phyloP scores from a whole-genome alignment of 2,329 filamentous ascomycete genomes.

The Fusarium mundagurra region DNA sequence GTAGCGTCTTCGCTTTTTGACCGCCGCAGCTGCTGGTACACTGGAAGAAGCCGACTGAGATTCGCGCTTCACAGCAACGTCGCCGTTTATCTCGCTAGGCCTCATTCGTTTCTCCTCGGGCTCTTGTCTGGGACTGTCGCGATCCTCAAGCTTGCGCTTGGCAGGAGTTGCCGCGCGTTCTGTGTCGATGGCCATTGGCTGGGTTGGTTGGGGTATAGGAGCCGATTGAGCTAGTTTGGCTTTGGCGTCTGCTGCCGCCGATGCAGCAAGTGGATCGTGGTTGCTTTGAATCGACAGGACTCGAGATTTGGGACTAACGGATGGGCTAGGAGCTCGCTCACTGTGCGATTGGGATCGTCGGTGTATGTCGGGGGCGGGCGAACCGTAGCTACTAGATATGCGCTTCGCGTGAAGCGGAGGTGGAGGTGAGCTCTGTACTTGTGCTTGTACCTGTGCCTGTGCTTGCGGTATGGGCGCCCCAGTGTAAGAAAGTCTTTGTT shows the following conservation, averaged over 20 bases:
- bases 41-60: constrained; percentile 44
- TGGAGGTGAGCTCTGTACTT: constrained; percentile 48
- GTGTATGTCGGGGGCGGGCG: constrained; percentile 53
- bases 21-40: constrained; percentile 48
- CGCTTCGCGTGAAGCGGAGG: constrained; percentile 52
- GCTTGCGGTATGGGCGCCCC: constrained; percentile 43
- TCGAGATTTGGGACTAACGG: constrained; percentile 81
- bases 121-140: constrained; percentile 60
- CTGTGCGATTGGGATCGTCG: constrained; percentile 63
- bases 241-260: constrained; percentile 45
- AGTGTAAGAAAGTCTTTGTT: constrained; percentile 56
- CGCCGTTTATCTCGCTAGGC: constrained; percentile 61
- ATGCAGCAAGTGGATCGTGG: constrained; percentile 45
- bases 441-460: constrained; percentile 42
- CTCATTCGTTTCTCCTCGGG: constrained; percentile 59
- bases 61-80: constrained; percentile 31
- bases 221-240: constrained; percentile 26
- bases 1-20: constrained; percentile 54
- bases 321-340: constrained; percentile 76
- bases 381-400: constrained; percentile 58
- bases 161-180: constrained; percentile 50
- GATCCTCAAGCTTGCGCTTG: constrained; percentile 53
- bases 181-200: constrained; percentile 44
- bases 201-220: constrained; percentile 40
- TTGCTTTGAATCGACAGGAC: constrained; percentile 62